Evolutionary conservation across 306 rosid species (phyloP).

Genomic region (Rubus parviflorus): DNA sequence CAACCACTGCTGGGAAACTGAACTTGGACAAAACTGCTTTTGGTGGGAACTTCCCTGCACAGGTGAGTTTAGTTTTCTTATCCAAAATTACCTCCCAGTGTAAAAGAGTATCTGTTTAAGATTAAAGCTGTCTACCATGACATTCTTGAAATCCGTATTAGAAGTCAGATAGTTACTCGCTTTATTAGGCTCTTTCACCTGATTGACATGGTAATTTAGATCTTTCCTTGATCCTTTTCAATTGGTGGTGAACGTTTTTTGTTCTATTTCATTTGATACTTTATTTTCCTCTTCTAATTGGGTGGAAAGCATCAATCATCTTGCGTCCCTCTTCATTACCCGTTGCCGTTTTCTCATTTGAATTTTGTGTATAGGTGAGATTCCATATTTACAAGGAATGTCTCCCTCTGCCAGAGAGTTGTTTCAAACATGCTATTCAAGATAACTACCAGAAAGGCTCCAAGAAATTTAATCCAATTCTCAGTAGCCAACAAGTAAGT

Average conservation of each 20-base stretch:
- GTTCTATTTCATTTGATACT: background rate
- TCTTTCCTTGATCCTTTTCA: background rate
- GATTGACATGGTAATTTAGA: background rate
- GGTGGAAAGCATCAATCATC: background rate
- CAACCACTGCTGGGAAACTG: slow-evolving; percentile 15
- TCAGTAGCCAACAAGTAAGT: slow-evolving; percentile 18
- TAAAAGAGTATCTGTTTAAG: background rate
- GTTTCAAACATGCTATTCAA: slow-evolving; percentile 12
- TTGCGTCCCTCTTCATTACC: background rate
- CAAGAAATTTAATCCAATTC: slow-evolving; percentile 14
- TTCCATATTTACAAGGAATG: slow-evolving; percentile 21
- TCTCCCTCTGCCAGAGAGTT: slow-evolving; percentile 15
- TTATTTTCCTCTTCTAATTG: background rate
- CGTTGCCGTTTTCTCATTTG: background rate
- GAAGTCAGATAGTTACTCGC: background rate
- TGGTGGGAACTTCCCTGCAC: slow-evolving; percentile 24
- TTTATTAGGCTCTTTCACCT: background rate
- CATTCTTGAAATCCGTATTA: background rate
- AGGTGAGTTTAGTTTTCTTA: background rate
- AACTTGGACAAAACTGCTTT: slow-evolving; percentile 16
- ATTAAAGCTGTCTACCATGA: background rate
- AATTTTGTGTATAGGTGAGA: slow-evolving; percentile 9
- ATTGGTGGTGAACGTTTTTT: background rate
- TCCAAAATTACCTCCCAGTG: background rate
- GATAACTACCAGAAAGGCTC: slow-evolving; percentile 17